A percentile compares a stretch with the other conserved stretches of the same genome.
phyloP scores from a whole-genome alignment of 441 rosid genomes.

The Populus trichocarpa region DNA sequence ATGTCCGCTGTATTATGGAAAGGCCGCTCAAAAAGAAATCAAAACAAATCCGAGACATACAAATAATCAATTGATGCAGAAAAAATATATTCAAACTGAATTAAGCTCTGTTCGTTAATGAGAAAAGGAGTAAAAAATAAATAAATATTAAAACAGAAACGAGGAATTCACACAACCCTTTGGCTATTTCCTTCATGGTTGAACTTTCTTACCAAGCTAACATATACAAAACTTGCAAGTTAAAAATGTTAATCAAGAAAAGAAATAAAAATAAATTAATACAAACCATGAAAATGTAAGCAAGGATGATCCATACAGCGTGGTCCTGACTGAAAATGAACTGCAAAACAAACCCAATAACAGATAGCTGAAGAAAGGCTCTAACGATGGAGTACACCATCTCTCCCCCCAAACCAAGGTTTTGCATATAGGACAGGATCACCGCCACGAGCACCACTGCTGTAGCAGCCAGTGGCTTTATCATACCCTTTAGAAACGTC shows the following conservation, averaged over 20 bases:
- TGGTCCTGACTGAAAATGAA: constrained; percentile 62
- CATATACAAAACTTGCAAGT: background rate
- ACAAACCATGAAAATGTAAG: constrained; percentile 82
- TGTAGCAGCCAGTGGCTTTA: constrained; percentile 74
- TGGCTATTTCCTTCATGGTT: background rate
- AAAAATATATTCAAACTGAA: background rate
- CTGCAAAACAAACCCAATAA: constrained; percentile 85
- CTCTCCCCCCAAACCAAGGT: constrained; percentile 63
- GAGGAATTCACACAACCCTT: background rate
- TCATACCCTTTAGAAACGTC: constrained; percentile 60
- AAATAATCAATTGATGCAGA: background rate
- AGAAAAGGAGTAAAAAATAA: background rate
- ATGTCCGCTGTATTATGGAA: no score
- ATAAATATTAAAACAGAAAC: no score
- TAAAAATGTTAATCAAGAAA: background rate
- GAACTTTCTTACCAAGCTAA: background rate
- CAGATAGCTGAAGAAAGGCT: constrained; percentile 77
- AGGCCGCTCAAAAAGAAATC: background rate
- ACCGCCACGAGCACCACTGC: constrained; percentile 72
- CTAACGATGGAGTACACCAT: constrained; percentile 68
- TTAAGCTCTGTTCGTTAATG: background rate
- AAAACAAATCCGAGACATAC: background rate
- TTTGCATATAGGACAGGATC: constrained; percentile 49
- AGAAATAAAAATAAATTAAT: background rate
- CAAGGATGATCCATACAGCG: constrained; percentile 62